These are phyloP conservation scores for Chlorella ohadii DNA, from an alignment of 139 green algal species.

Conservation along the genomic window DNA sequence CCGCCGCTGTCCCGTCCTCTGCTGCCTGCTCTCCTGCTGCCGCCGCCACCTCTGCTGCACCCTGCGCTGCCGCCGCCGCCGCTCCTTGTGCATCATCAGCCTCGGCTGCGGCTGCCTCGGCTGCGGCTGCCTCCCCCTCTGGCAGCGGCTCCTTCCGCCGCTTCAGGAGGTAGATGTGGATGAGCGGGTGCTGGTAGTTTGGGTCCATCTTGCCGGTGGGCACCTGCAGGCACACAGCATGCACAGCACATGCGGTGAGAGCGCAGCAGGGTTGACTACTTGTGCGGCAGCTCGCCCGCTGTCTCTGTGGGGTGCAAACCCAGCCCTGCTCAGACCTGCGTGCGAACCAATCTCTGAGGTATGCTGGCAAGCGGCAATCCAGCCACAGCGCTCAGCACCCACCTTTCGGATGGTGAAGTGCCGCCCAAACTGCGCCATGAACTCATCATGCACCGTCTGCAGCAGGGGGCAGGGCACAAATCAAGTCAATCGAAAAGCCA, in stretches of 20 bases:
- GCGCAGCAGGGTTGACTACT: too few species aligned
- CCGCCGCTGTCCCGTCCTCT: neutral
- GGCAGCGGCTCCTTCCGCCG: constrained; percentile 34
- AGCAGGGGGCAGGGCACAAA: neutral
- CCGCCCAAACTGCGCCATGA: constrained; percentile 64
- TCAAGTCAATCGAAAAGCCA: neutral
- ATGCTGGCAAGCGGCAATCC: too few species aligned
- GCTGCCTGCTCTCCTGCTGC: neutral
- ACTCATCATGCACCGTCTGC: constrained; percentile 73
- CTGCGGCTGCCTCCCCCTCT: neutral
- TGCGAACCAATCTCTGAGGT: too few species aligned
- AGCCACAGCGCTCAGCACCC: neutral
- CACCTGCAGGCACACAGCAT: neutral
- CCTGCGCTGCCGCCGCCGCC: neutral
- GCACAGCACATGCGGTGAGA: too few species aligned
- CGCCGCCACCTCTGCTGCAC: neutral
- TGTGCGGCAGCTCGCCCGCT: too few species aligned
- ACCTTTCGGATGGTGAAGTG: constrained; percentile 70
- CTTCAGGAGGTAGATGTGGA: constrained; percentile 80
- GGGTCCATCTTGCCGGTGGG: constrained; percentile 66
- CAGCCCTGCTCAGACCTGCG: too few species aligned
- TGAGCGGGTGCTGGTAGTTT: constrained; percentile 70
- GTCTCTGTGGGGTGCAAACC: too few species aligned
- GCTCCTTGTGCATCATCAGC: neutral
- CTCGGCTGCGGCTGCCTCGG: too few species aligned